phyloP scores from a whole-genome alignment of 768 basidiomycete species.

The Pulveroboletus sp. region DNA sequence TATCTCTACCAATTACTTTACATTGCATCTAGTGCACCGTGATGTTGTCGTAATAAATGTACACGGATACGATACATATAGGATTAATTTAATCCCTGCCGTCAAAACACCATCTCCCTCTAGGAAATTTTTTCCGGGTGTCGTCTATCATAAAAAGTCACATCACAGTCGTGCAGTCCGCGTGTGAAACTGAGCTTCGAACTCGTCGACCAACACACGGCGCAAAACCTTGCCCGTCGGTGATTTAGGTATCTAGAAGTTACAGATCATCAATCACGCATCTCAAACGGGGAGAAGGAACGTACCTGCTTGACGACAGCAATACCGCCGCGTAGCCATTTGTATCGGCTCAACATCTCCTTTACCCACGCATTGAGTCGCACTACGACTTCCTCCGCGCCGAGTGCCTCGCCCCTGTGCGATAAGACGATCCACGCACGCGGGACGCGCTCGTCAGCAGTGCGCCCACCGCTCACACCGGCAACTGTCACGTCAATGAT shows the following conservation, averaged over 20 bases:
- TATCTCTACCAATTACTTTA: no score
- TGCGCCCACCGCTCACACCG: slow-evolving; percentile 70
- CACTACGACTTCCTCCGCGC: slow-evolving; percentile 38
- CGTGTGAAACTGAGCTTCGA: background rate
- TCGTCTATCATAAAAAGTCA: no score
- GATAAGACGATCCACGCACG: slow-evolving; percentile 79
- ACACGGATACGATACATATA: no score
- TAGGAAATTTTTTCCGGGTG: no score
- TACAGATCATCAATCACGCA: background rate
- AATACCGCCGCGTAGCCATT: slow-evolving; percentile 75
- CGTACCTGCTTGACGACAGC: slow-evolving; percentile 61
- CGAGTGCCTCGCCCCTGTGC: slow-evolving; percentile 47
- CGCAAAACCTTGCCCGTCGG: slow-evolving; percentile 43
- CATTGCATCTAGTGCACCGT: no score
- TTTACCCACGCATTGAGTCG: slow-evolving; percentile 61
- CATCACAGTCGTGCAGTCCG: background rate
- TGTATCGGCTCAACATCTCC: slow-evolving; percentile 66
- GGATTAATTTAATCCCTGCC: no score
- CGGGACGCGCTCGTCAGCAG: slow-evolving; percentile 70
- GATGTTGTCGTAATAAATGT: no score
- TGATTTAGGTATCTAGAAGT: slow-evolving; percentile 62
- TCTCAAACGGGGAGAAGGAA: slow-evolving; percentile 1
- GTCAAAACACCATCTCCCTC: no score
- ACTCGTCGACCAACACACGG: background rate
- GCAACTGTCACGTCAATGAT: slow-evolving; percentile 69